Base-by-base conservation (phyloP, 2,329 filamentous ascomycete species). In the Periconia digitata region DNA sequence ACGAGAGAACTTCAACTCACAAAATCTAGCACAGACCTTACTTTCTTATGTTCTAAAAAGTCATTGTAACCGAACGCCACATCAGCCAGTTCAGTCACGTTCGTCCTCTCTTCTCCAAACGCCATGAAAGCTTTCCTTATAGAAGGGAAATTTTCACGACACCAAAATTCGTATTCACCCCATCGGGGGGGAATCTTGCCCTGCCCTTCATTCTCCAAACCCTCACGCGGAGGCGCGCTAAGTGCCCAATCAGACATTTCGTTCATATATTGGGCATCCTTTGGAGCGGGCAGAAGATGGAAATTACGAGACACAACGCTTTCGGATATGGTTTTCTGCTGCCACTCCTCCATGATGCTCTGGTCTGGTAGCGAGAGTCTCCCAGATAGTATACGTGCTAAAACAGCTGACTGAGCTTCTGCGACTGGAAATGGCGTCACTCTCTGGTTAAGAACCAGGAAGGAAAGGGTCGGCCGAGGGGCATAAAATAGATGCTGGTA, bases 391-490 rank as follows among this genome's bases (percentile, higher is more conserved):
- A 92, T 80, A 1, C 89, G 83, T 2, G 91, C 84, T 39, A 95
- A 78, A 0, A 89, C 81, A 0, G 91, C 87, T 1, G 85, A 84
- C 70, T 96, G 92, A 6, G 83, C 84, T 72, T 96, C 90, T 0
- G 85, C 80, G 1, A 94, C 62, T 0, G 89, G 86, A 66, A 95
- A 95, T 0, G 92, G 92, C n/a, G 95, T 87, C n/a, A 94, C 83
- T 57, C 87, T 87, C 64, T 91, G 86, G 15, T 88, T 85, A 34
- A 96, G 76, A 0, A 82, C 84, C 0, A 88, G 79, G 64, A 96
- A 92, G 0, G 83, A 86, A 1, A 97, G 76, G 0, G 89, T 94
- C 1, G 92, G 90, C 51, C 90, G 82, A 1, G 82, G 75, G 3
- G 86, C 84, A 66, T 86, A 85, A 67, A 96, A 86, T 8, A 96